Conservation (phyloP, 495 filamentous ascomycete genomes). For the Penicillium lividum region DNA sequence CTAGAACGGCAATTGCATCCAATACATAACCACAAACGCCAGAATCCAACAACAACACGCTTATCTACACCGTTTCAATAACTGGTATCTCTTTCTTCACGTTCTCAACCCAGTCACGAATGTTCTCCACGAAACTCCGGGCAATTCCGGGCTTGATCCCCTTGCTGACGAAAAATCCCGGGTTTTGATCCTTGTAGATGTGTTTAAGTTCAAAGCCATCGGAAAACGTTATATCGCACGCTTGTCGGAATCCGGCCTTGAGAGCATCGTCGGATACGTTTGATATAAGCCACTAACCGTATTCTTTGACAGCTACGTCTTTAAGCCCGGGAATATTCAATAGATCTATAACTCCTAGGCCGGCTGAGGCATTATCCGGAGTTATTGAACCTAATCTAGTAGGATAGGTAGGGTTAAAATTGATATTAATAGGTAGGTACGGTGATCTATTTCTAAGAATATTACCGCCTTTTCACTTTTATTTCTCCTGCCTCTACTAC, state of each 20-base stretch:
- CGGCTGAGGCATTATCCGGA: neutral
- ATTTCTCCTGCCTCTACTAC: slow-evolving; percentile 22
- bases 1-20: too few relatives aligned
- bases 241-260: slow-evolving; percentile 23
- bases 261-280: slow-evolving; percentile 15
- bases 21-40: too few relatives aligned
- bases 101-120: slow-evolving; percentile 23
- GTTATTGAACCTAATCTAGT: neutral
- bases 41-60: too few relatives aligned
- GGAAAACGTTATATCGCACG: slow-evolving; percentile 15
- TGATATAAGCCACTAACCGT: slow-evolving; percentile 21
- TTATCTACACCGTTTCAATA: too few relatives aligned
- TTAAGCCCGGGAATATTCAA: slow-evolving; percentile 11
- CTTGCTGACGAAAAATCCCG: slow-evolving; percentile 20
- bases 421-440: slow-evolving; percentile 20
- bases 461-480: slow-evolving; percentile 1
- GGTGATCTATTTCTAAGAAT: neutral
- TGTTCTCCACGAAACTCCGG: slow-evolving; percentile 18
- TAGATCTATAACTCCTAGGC: neutral
- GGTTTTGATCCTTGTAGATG: slow-evolving; percentile 26
- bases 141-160: slow-evolving; percentile 21
- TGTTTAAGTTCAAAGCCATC: slow-evolving; percentile 26
- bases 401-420: slow-evolving; percentile 3
- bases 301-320: slow-evolving; percentile 25
- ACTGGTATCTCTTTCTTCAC: slow-evolving; percentile 11